Percentiles rank a stretch among this genome's conserved stretches.
phyloP scores from a whole-genome alignment of 2,329 filamentous ascomycete genomes.

The Penicillium sp. region DNA sequence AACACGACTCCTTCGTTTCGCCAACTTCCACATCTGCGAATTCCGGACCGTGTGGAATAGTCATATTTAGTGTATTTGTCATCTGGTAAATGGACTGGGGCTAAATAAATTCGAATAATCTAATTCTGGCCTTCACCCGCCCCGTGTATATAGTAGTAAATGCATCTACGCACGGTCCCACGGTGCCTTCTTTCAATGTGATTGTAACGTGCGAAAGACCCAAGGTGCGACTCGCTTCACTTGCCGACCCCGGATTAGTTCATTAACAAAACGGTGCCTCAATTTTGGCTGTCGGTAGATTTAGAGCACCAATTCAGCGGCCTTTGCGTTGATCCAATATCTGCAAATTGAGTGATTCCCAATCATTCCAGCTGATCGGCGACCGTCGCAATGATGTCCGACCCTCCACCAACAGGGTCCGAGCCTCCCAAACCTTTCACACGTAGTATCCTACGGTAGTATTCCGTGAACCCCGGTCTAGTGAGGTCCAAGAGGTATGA shows the following conservation, averaged over 20 bases:
- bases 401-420: constrained; percentile 8
- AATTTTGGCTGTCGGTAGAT: too few species aligned
- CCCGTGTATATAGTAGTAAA: background rate
- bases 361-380: constrained; percentile 4
- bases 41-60: background rate
- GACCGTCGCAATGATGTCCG: constrained; percentile 8
- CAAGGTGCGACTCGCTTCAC: background rate
- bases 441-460: constrained; percentile 17
- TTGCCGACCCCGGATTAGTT: background rate
- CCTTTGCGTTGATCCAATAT: background rate
- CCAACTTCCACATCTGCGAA: background rate
- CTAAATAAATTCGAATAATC: background rate
- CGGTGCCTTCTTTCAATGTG: background rate
- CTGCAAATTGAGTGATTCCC: background rate
- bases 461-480: constrained; percentile 2
- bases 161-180: background rate
- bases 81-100: background rate
- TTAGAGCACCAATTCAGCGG: background rate
- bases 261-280: background rate
- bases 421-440: constrained; percentile 1
- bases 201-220: background rate
- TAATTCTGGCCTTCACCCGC: background rate
- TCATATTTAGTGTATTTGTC: background rate
- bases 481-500: background rate
- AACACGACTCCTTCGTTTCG: background rate